Base-by-base conservation (phyloP, 805 yeast genomes). In the Candida silvicultrix region DNA sequence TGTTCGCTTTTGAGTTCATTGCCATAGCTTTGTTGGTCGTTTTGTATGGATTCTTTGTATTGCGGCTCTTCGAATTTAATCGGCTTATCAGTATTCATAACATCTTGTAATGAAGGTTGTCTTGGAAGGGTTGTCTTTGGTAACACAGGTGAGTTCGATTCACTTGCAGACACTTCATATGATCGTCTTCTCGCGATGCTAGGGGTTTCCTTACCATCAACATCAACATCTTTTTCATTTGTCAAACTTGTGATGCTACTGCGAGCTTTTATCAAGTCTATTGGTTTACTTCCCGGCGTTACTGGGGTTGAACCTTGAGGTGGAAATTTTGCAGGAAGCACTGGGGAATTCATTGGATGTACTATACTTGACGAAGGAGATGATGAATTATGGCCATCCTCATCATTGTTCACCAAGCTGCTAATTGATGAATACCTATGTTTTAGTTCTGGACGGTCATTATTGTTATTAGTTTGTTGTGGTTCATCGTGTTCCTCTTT, bases 181-280 rank as follows among this genome's bases (percentile, higher is more conserved):
- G 64, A 56, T 29, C 56, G 34, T 15, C 67, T 50, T 47, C 69
- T 58, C 4, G 64, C 62, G 8, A 63, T 50, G 45, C 63, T 63
- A 12, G 71, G 68, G 0, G 73, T 66, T 42, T 59, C 68, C 25
- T 62, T 66, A 1, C 75, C 77, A 22, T 64, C 63, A 22, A 69
- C 56, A 42, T 71, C 79, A 19, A 70, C 67, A 50, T 72, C 78
- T 12, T 63, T 67, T 42, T 69, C 75, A 49, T 75, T 73, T 8
- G 80, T 73, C 41, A 75, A 47, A 16, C 55, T 51, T 8, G 60
- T 48, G 18, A 59, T 59, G 32, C 57, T 50, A 38, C 40, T 54
- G 21, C 61, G 42, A 6, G 54, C 55, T 38, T 47, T 56, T 8
- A 56, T 56, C 2, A 45, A 45, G 2, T 43, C 40, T 6, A 45